A percentile compares a stretch with the other conserved stretches of the same genome.
Conservation (phyloP, 371 early-diverging fungal genomes). For the Rhizopus microsporus region DNA sequence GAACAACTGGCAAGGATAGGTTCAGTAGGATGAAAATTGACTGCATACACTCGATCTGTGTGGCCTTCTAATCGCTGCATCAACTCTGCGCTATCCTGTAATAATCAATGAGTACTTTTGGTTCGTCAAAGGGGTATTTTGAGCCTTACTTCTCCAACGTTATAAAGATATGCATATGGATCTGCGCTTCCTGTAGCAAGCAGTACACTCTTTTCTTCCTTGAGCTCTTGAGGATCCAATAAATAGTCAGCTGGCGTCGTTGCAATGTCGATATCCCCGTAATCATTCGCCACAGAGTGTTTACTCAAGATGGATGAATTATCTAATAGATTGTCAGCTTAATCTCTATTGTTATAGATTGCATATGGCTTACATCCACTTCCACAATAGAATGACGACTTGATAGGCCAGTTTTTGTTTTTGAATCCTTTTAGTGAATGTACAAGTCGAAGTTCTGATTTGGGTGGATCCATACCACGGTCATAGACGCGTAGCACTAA, state of each 20-base stretch:
- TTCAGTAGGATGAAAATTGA: constrained; percentile 82
- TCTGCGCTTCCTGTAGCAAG: constrained; percentile 88
- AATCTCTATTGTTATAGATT: neutral
- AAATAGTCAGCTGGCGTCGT: constrained; percentile 34
- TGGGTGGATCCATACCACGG: constrained; percentile 76
- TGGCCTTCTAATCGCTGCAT: constrained; percentile 85
- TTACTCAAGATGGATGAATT: constrained; percentile 49
- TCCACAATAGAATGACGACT: constrained; percentile 75
- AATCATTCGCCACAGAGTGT: constrained; percentile 34
- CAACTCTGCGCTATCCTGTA: constrained; percentile 67
- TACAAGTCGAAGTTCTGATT: constrained; percentile 61
- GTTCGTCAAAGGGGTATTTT: neutral
- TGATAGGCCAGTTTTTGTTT: constrained; percentile 91
- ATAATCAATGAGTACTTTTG: neutral
- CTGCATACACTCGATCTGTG: constrained; percentile 84
- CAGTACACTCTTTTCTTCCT: constrained; percentile 64
- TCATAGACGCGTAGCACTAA: constrained; percentile 85
- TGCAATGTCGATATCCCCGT: constrained; percentile 40
- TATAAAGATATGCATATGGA: constrained; percentile 83
- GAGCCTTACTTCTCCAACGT: constrained; percentile 63
- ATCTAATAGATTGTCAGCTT: constrained; percentile 19
- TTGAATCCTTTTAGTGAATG: constrained; percentile 83
- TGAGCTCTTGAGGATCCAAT: constrained; percentile 46
- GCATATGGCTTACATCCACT: constrained; percentile 62
- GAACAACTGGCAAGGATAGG: constrained; percentile 80